Evolutionary conservation across 2,329 filamentous ascomycete genomes (phyloP).

Genomic region (Didymella pinodella): DNA sequence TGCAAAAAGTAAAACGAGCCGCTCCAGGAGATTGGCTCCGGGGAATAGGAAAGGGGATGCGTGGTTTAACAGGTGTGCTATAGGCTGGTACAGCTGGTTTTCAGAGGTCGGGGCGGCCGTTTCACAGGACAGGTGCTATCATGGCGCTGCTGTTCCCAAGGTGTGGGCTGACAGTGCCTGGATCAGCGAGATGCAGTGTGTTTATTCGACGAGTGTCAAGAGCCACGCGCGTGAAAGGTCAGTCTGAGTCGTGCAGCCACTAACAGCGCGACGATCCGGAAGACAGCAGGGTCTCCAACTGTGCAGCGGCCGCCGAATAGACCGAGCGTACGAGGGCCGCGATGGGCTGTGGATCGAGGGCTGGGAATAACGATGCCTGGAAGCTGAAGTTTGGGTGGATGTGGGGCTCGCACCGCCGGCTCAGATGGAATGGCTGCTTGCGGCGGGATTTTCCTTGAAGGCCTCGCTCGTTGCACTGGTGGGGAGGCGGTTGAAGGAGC

Average conservation of each 20-base stretch:
- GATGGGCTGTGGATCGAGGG: slow-evolving; percentile 5
- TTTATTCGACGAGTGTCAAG: slow-evolving; percentile 1
- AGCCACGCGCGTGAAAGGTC: neutral
- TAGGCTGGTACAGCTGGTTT: neutral
- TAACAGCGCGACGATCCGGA: slow-evolving; percentile 3
- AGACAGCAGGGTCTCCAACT: neutral
- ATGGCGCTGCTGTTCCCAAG: slow-evolving; percentile 6
- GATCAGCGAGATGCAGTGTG: neutral
- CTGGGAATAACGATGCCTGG: slow-evolving; percentile 9
- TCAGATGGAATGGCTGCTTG: slow-evolving; percentile 1
- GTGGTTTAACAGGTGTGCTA: slow-evolving; percentile 1
- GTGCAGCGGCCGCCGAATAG: neutral
- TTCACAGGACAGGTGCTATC: neutral
- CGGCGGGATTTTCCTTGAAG: neutral
- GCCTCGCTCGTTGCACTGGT: neutral
- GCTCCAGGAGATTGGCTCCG: slow-evolving; percentile 26
- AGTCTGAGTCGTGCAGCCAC: slow-evolving; percentile 5
- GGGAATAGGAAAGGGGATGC: slow-evolving; percentile 16
- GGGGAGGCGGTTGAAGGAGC: neutral
- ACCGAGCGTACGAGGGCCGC: neutral
- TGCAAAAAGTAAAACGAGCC: slow-evolving; percentile 23
- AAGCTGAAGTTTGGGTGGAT: slow-evolving; percentile 6
- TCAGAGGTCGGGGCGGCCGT: neutral
- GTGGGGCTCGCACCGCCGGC: neutral
- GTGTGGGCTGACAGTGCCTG: neutral